Evolutionary conservation across 805 yeast genomes (phyloP).

Genomic region (Scheffersomyces spartinae): DNA sequence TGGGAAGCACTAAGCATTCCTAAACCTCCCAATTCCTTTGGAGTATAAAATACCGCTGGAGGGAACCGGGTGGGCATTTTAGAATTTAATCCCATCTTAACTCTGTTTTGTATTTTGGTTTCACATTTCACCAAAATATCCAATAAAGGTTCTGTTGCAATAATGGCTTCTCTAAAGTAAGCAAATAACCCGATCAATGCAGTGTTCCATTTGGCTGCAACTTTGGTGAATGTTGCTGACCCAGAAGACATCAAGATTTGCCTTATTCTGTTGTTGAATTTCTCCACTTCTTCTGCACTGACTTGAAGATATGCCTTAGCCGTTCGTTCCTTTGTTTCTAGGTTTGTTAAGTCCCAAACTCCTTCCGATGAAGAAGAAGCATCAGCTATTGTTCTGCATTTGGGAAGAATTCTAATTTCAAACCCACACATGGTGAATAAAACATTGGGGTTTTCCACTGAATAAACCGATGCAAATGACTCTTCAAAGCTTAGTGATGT

Average conservation of each 20-base stretch:
- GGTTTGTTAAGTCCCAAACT: constrained; percentile 79
- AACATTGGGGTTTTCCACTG: constrained; percentile 80
- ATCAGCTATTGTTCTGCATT: constrained; percentile 42
- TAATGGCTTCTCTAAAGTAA: constrained; percentile 87
- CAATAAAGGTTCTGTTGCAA: constrained; percentile 65
- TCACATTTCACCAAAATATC: constrained; percentile 85
- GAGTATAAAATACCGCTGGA: constrained; percentile 96
- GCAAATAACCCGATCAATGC: constrained; percentile 78
- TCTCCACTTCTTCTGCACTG: constrained; percentile 65
- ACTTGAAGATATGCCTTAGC: constrained; percentile 84
- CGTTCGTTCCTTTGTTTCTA: constrained; percentile 66
- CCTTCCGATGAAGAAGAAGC: constrained; percentile 58
- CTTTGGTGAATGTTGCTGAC: constrained; percentile 86
- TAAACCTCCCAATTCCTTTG: constrained; percentile 92
- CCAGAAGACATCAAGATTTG: constrained; percentile 94
- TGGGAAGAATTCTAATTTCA: constrained; percentile 83
- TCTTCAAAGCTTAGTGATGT: constrained; percentile 70
- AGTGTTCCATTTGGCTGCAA: constrained; percentile 94
- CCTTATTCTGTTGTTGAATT: constrained; percentile 73
- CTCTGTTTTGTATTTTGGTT: constrained; percentile 86
- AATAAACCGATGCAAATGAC: constrained; percentile 77
- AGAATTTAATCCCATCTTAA: constrained; percentile 88
- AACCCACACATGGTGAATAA: constrained; percentile 91
- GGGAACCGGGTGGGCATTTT: constrained; percentile 99
- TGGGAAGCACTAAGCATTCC: constrained; percentile 98